These are phyloP conservation scores for Immersiporthe knoxdaviesiana DNA, from an alignment of 2,329 filamentous ascomycete genomes.

Conservation along the genomic window DNA sequence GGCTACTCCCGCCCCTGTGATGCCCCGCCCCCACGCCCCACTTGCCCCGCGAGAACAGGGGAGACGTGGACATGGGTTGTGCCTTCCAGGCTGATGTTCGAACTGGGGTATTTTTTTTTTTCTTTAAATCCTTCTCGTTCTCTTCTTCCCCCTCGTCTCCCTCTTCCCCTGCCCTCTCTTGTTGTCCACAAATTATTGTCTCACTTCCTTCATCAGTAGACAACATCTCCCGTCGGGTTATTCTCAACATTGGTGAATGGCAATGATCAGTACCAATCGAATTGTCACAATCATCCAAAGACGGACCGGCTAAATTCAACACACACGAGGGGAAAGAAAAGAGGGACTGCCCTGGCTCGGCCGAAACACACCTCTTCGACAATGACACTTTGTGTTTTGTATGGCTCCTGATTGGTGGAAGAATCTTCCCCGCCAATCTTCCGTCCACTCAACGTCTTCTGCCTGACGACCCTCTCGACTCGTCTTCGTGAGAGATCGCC, in stretches of 20 bases:
- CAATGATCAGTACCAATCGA: background rate
- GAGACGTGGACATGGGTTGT: constrained; percentile 2
- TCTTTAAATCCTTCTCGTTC: background rate
- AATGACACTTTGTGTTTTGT: background rate
- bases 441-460: constrained; percentile 20
- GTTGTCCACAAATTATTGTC: background rate
- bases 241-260: background rate
- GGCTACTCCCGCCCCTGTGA: background rate
- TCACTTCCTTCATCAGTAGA: background rate
- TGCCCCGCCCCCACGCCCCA: constrained; percentile 17
- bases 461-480: background rate
- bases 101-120: background rate
- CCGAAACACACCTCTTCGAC: background rate
- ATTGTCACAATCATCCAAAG: background rate
- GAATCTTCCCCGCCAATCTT: constrained; percentile 15
- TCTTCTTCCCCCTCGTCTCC: background rate
- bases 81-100: background rate
- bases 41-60: constrained; percentile 13
- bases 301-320: background rate
- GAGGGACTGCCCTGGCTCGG: background rate
- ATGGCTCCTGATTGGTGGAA: constrained; percentile 25
- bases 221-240: background rate
- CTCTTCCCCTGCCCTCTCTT: no score
- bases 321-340: background rate
- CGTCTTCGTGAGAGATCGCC: background rate